A percentile compares a stretch with the other conserved stretches of the same genome.
These are phyloP conservation scores for Hypoxylon sp. DNA, from an alignment of 2,329 filamentous ascomycete genomes.

Conservation along the genomic window DNA sequence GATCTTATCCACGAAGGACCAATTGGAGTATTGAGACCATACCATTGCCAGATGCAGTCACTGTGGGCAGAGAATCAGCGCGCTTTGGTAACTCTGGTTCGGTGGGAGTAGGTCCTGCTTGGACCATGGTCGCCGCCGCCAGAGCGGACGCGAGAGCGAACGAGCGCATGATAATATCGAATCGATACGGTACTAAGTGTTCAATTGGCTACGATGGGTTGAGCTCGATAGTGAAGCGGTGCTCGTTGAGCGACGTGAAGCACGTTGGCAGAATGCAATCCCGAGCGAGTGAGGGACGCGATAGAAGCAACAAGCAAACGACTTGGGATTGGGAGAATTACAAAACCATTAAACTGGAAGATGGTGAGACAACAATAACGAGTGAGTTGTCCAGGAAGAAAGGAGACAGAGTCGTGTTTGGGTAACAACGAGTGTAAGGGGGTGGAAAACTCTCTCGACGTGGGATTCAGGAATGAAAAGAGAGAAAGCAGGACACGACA, in stretches of 20 bases:
- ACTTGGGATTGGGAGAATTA: slow-evolving; percentile 22
- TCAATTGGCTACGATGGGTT: slow-evolving; percentile 30
- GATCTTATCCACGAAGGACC: neutral
- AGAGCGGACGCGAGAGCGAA: slow-evolving; percentile 62
- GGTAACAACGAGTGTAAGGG: slow-evolving; percentile 44
- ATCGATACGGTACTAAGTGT: slow-evolving; percentile 37
- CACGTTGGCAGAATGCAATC: slow-evolving; percentile 26
- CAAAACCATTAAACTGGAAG: slow-evolving; percentile 28
- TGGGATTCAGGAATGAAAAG: slow-evolving; percentile 35
- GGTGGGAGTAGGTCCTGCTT: slow-evolving; percentile 65
- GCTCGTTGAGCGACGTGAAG: slow-evolving; percentile 31
- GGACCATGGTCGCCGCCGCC: slow-evolving; percentile 60
- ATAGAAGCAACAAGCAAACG: slow-evolving; percentile 26
- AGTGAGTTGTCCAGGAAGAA: slow-evolving; percentile 49
- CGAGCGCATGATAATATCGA: slow-evolving; percentile 62
- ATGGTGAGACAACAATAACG: slow-evolving; percentile 48
- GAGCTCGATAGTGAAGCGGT: slow-evolving; percentile 13
- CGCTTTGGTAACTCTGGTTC: slow-evolving; percentile 63
- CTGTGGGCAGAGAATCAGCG: slow-evolving; percentile 63
- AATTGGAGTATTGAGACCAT: slow-evolving; percentile 42
- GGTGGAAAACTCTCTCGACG: slow-evolving; percentile 13
- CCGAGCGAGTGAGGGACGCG: slow-evolving; percentile 42
- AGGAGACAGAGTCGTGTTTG: slow-evolving; percentile 27
- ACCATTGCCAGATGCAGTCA: slow-evolving; percentile 71
- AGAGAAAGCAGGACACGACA: slow-evolving; percentile 16